Base-by-base conservation (phyloP, 2,329 filamentous ascomycete species). In the Scedosporium minutisporum region DNA sequence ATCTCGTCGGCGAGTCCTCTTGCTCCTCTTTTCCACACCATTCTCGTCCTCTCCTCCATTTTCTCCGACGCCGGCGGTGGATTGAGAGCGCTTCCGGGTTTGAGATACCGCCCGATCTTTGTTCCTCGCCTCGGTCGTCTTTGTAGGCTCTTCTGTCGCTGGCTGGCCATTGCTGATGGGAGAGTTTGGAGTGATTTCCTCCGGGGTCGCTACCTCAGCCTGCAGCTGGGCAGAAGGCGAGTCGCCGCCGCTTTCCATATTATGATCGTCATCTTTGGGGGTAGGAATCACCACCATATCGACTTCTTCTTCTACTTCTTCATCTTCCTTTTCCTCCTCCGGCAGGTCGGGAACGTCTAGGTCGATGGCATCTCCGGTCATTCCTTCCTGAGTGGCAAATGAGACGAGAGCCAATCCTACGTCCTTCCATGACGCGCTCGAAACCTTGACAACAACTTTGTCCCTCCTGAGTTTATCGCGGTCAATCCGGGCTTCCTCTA, bases 71-170 rank as follows among this genome's bases (percentile, higher is more conserved):
- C 85, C 85, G 4, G 85, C 85, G 33, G 75, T 73, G 10, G 85
- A 88, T 64, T 87, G 85, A 1, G 85, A 87, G 59, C 85, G 78
- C 69, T 87, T 87, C 60, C 84, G 78, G 0, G 78, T 80, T 12
- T 76, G 71, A 5, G 79, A 77, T n/a, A 68, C 67, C 57, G 75
- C 76, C 4, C 71, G 69, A 23, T 73, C 71, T 48, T 75, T 77
- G 62, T 72, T 71, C 6, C 65, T 58, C 10, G 68, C 63, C 12
- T 72, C 72, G 2, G 68, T 64, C 41, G 67, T 63, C 44, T 75
- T 76, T 6, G 66, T 55, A 9, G 65, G 57, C 27, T 61, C 57
- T 29, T 48, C 58, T 10, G 46, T 29, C 18, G 33, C 16, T 25
- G 48, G 48, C n/a, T 62, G 46, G 33, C 46, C 55, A 10, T 38